A percentile compares a stretch with the other conserved stretches of the same genome.
Evolutionary conservation across 768 basidiomycete genomes (phyloP).

Genomic region (Calocybe indica): DNA sequence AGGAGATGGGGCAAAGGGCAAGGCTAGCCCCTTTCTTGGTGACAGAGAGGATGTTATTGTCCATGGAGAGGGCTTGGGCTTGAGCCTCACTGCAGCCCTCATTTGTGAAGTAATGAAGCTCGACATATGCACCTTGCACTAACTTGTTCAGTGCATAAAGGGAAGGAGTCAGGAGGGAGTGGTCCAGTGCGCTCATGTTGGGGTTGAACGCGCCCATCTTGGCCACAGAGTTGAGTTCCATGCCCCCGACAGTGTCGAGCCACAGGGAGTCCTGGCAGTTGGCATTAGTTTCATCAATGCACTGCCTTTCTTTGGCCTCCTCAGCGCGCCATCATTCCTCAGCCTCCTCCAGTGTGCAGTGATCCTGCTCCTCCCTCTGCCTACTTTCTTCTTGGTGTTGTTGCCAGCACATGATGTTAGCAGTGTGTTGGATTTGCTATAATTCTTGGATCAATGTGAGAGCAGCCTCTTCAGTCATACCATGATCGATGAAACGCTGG

Average conservation of each 20-base stretch:
- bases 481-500: neutral
- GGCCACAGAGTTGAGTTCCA: neutral
- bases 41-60: conserved; percentile 1
- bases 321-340: neutral
- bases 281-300: neutral
- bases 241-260: too few species aligned
- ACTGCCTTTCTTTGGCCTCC: neutral
- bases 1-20: neutral
- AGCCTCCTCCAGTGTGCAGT: neutral
- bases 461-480: neutral
- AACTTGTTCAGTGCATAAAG: neutral
- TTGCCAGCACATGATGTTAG: neutral
- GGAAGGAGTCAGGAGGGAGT: neutral
- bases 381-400: neutral
- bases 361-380: neutral
- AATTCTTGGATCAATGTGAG: neutral
- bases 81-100: neutral
- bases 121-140: neutral
- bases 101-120: neutral
- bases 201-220: neutral
- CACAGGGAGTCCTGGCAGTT: neutral
- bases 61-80: neutral
- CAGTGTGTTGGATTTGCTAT: neutral
- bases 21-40: neutral
- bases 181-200: neutral